Evolutionary conservation across 2,329 filamentous ascomycete genomes (phyloP), one percentile per base, ranked within the genome.

Genomic region (Ophiostoma sp.): DNA sequence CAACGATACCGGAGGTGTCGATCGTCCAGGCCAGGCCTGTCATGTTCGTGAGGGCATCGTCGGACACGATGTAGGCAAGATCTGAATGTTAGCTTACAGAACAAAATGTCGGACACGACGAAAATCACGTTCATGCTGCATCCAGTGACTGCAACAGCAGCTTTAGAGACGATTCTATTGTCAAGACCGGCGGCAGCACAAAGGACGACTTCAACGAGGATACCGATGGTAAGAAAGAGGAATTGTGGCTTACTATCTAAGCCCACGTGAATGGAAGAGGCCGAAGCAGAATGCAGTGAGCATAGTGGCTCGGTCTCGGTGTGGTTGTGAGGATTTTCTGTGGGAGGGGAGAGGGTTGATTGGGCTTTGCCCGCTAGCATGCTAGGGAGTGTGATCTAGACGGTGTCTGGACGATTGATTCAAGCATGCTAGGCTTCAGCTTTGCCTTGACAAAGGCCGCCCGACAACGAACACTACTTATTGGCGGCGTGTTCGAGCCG

Each of bases 11-110:
- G 12, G 63, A 40, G 40, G 66, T 58, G 66, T 69, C 68, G 38
- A 69, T 67, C 12, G 63, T 68, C 66, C 68, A 68, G 45, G 64
- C 66, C 42, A 68, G 16, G 44, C 64, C 55, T 55, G 67, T 68
- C 52, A 66, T 18, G 64, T 68, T 63, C 52, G 42, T 42, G 36
- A 58, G 36, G 18, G 55, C 55, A 2, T 27, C 18, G 18, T 60
- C 49, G 16, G 67, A 38, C 4, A 47, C 67, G n/a, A 68, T 9
- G 49, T 68, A 68, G 16, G 67, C 67, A 27, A 68, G 64, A 52
- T 49, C 67, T 68, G 27, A 60, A 60, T 60, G 27, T 60, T 60
- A 60, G 27, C 55, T 27, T 40, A 60, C 36, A 18, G 40, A 66
- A 18, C 6, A 38, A 36, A 6, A 14, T 8, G 3, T 45, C 52